Evolutionary conservation across 1,284 basidiomycete species (phyloP), one percentile per base, ranked within the genome.

Genomic region (Apiotrichum domesticum): DNA sequence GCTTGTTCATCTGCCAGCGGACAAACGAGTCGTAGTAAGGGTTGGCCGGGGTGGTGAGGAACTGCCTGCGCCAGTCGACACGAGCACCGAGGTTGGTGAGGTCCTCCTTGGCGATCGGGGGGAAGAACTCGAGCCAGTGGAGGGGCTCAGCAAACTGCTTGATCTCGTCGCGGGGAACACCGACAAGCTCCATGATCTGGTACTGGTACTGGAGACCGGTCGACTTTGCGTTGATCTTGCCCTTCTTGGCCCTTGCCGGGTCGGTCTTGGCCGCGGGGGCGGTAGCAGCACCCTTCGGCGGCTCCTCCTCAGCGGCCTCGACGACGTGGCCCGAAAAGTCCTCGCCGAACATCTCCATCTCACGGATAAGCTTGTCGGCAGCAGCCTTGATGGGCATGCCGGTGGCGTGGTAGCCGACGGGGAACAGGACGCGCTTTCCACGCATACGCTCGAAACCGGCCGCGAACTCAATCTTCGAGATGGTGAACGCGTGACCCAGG

Each of bases 371-470:
- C 78, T 98, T 99, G 82, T 99, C 96, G 8, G 95, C 82, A 29
- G 95, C 88, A 29, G 95, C 85, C 83, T 96, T 97, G 82, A 98
- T 98, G 48, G 95, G 95, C 90, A 98, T 90, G 52, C 95, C 95
- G 7, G 95, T 98, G 66, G 88, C 90, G 79, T 99, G 96, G 78
- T 97, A 87, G 55, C 90, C 95, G 72, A 97, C 85, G 50, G 93
- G 96, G 79, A 98, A 98, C 64, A 99, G 79, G 37, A 90, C 91
- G 40, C 90, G 84, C 80, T 96, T 96, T 54, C 96, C 96, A 64
- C 92, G 77, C 89, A 99, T 88, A 52, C 95, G 82, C 78, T 99
- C 87, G 76, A 90, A 98, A 29, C 96, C 96, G 43, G 94, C 87
- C 2, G 87, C 86, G 69, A 98, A 99, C 77, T 99, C 96, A 74